phyloP scores from a whole-genome alignment of 1,284 basidiomycete species.

The Binderoboletus segoi region DNA sequence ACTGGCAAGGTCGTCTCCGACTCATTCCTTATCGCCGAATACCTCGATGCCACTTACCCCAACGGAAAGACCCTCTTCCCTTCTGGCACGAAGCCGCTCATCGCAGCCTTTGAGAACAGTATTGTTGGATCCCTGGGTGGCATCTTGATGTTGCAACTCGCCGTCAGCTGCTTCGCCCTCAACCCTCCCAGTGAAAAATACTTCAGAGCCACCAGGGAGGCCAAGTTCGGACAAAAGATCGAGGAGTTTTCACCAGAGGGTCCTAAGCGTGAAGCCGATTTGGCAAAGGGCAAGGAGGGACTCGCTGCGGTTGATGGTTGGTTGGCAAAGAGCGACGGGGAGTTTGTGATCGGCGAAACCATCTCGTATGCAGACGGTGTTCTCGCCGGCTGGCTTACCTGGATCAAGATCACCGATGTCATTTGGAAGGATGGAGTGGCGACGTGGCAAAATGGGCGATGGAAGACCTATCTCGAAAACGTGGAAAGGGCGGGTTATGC shows the following conservation, averaged over 20 bases:
- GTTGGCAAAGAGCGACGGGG: constrained; percentile 30
- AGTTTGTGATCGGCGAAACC: constrained; percentile 39
- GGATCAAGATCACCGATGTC: constrained; percentile 28
- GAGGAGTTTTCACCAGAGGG: constrained; percentile 38
- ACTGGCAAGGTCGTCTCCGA: constrained; percentile 34
- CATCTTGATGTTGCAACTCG: constrained; percentile 22
- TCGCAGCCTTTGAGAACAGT: constrained; percentile 28
- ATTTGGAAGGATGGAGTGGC: constrained; percentile 30
- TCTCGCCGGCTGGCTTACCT: constrained; percentile 32
- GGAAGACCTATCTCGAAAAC: constrained; percentile 31
- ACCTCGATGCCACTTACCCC: constrained; percentile 42
- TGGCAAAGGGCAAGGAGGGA: constrained; percentile 29
- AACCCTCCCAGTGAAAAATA: constrained; percentile 35
- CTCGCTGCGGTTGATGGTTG: constrained; percentile 27
- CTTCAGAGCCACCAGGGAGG: constrained; percentile 37
- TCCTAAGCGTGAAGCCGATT: constrained; percentile 24
- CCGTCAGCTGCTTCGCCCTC: constrained; percentile 17
- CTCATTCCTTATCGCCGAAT: constrained; percentile 41
- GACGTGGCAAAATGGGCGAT: constrained; percentile 38
- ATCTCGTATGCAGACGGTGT: constrained; percentile 39
- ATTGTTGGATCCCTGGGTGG: constrained; percentile 10
- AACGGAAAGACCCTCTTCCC: constrained; percentile 31
- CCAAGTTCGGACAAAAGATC: constrained; percentile 31
- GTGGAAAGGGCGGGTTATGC: constrained; percentile 33
- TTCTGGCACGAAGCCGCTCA: constrained; percentile 21